Base-by-base conservation (phyloP, 2,329 filamentous ascomycete genomes). In the Ophiognomonia clavigignenti-juglandacearum region DNA sequence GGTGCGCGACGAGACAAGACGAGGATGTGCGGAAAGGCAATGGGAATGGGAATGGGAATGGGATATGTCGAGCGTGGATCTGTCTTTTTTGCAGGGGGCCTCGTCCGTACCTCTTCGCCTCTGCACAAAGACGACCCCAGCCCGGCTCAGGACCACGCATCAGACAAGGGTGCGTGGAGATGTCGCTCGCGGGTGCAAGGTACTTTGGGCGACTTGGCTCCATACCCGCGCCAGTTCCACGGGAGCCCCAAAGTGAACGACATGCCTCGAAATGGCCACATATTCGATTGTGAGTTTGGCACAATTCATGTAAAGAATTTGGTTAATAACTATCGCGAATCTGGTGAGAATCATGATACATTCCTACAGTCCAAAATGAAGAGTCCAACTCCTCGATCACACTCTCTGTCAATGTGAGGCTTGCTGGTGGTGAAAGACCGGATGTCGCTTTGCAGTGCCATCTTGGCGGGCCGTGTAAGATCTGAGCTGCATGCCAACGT, bases 91-190 rank as follows among this genome's bases (percentile, higher is more conserved):
- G 41, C 48, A 43, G 42, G 36, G 48, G 41, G 31, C 35, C 31
- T n/a, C n/a, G n/a, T n/a, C n/a, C n/a, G n/a, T n/a, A n/a, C 45
- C 41, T 43, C 48, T 44, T 44, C 44, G 46, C 48, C 48, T 45
- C 48, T 51, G 48, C 45, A 51, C 45, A 43, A 51, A 43, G 46
- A 22, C 42, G 42, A 48, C 49, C 49, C 41, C 42, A 39, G 48
- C 29, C 29, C 29, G 29, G 29, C 29, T n/a, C 29, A 34, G 32
- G 34, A 27, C 38, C 32, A 47, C 42, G 32, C 32, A 44, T 26
- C 16, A 39, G 26, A 35, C 39, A 36, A 27, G 19, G 37, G 29
- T 41, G 16, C 23, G 16, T n/a, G 29, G 23, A 26, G 35, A 18
- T 36, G 46, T 48, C 35, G 23, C 6, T 10, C 14, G 22, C 10